phyloP scores from a whole-genome alignment of 495 filamentous ascomycete species.

The Penicillium malachiteum region DNA sequence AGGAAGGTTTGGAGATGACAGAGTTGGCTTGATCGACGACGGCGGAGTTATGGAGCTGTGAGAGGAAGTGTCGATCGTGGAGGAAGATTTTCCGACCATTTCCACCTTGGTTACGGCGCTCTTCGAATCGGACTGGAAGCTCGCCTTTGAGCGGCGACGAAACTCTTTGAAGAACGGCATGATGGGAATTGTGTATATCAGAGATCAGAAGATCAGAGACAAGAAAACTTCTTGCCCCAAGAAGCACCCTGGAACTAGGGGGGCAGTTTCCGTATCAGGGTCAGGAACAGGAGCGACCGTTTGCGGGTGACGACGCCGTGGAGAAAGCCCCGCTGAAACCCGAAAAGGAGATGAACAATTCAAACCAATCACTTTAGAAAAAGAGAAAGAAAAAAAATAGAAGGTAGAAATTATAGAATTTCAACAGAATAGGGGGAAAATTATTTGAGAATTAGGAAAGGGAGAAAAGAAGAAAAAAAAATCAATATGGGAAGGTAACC shows the following conservation, averaged over 20 bases:
- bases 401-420: background rate
- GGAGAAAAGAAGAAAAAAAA: conserved; percentile 5
- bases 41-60: conserved; percentile 57
- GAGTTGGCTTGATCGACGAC: conserved; percentile 57
- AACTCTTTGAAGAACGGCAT: conserved; percentile 77
- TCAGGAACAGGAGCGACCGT: conserved; percentile 36
- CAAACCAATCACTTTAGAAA: background rate
- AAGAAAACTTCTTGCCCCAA: too few species aligned
- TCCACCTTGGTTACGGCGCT: conserved; percentile 53
- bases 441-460: conserved; percentile 2
- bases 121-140: conserved; percentile 56
- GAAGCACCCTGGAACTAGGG: background rate
- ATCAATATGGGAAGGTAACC: background rate
- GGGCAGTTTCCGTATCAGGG: conserved; percentile 17
- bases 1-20: conserved; percentile 53
- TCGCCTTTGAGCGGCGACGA: conserved; percentile 69
- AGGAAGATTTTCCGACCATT: conserved; percentile 58
- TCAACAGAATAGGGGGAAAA: background rate
- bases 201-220: conserved; percentile 12
- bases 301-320: conserved; percentile 35
- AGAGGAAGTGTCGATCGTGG: conserved; percentile 60
- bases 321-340: conserved; percentile 21
- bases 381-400: background rate
- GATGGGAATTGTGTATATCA: conserved; percentile 6
- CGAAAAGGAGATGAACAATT: background rate